Evolutionary conservation across 352 stramenopile genomes (phyloP), one percentile per base, ranked within the genome.

Genomic region (Globisporangium spiculum): DNA sequence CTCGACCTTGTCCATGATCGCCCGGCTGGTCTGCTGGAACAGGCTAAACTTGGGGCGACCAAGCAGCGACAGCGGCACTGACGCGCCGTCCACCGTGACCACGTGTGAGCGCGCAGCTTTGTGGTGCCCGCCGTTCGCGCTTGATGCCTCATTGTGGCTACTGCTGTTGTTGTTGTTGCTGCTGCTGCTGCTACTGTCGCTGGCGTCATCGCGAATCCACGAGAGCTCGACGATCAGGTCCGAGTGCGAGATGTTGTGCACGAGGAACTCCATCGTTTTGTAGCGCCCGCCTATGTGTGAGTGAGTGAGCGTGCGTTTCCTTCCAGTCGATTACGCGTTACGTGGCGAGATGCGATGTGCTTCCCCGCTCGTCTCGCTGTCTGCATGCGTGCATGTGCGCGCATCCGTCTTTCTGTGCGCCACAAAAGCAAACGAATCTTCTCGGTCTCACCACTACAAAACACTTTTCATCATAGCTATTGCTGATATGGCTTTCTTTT

Each of bases 231-330:
- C 79, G 22, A 99, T 85, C 20, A 99, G 73, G 78, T 99, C 97
- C 59, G 94, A 98, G 75, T 99, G 96, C 60, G 93, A 98, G 67
- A 98, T 96, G 79, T 98, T 99, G 84, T 98, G 94, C 68, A 99
- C 91, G 26, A 99, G 81, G 62, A 99, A 92, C 75, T 99, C 96
- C 73, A 98, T 60, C 18, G 9, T 12, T 27, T 38, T 18, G 9
- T 50, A 50, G 41, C 2, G 41, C 41, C 9, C 16, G 50, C 30
- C 4, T 41, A 16, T 26, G n/a, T 16, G 22, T 56, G 8, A 14
- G 50, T 56, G 2, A 1, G n/a, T 32, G 30, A 32, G 30, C 30
- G 30, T 32, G 46, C 5, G 4, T 10, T 12, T 24, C 9, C 50
- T 56, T 9, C 6, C 34, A 34, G 26, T 59, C 10, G 24, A 30